Evolutionary conservation across 257 asterid genomes (phyloP).

Genomic region (Solanum chilense): DNA sequence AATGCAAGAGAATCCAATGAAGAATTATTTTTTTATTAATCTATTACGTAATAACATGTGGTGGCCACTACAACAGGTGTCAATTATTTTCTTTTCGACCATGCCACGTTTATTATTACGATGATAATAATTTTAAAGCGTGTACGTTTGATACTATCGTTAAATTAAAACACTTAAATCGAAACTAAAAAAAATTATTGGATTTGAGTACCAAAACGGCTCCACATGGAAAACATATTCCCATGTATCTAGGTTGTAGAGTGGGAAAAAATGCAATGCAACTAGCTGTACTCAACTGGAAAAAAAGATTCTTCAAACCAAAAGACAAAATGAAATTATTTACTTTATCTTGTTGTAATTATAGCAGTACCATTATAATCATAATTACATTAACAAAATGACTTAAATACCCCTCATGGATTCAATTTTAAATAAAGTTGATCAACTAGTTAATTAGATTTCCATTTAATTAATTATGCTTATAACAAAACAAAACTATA

Average conservation of each 20-base stretch:
- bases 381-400: neutral
- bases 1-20: neutral
- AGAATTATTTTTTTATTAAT: neutral
- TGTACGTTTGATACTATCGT: no score
- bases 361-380: neutral
- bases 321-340: neutral
- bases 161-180: no score
- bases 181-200: no score
- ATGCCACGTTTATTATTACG: neutral
- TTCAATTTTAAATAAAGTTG: neutral
- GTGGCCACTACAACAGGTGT: neutral
- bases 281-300: neutral
- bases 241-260: neutral
- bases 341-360: neutral
- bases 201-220: neutral
- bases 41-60: neutral
- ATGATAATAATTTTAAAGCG: neutral
- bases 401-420: neutral
- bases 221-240: neutral
- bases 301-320: neutral
- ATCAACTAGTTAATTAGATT: neutral
- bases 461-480: neutral
- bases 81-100: neutral
- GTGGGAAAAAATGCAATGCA: neutral
- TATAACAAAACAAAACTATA: no score